Evolutionary conservation across 805 yeast genomes (phyloP), one percentile per base, ranked within the genome.

Genomic region (Ogataea populi-albae): DNA sequence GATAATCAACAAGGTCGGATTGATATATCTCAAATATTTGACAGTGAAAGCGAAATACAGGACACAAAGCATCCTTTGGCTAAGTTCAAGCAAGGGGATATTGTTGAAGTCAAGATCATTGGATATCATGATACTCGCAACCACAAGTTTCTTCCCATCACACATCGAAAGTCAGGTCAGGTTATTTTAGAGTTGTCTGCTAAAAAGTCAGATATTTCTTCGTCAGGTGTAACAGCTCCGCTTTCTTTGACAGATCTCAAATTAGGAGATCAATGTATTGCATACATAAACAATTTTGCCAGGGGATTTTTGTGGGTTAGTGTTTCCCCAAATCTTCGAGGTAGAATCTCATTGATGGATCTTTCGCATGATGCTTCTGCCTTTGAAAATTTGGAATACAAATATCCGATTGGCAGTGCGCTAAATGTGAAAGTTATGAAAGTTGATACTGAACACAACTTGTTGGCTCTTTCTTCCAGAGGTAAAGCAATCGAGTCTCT

Each of bases 1-100:
- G 93, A 82, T 41, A 80, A 83, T 54, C 66, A 79, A 42, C 83
- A 76, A 50, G 97, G 95, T 24, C 75, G 94, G 55, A 62, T 89
- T 40, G 95, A 86, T 49, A 68, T 81, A 12, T 73, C 88, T 12
- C 84, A 87, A 59, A 64, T 83, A 25, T 83, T 75, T 59, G 78
- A 75, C 35, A 47, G 58, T 0, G 59, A 65, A 41, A 59, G 64
- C 2, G 81, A 76, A 19, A 81, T 88, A 30, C 61, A 68, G 35
- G 78, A 86, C 52, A 57, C 59, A 15, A 68, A 65, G 40, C 65
- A 70, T 27, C 94, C 95, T 21, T 66, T 86, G 28, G 54, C 71
- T 1, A 61, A 65, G 25, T 85, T 80, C 65, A 65, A 72, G 35
- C 68, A 65, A 35, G 91, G 82, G 32, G 74, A 79, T 23, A 56